Base-by-base conservation (phyloP, 495 filamentous ascomycete genomes). In the Haplographium delicatum region DNA sequence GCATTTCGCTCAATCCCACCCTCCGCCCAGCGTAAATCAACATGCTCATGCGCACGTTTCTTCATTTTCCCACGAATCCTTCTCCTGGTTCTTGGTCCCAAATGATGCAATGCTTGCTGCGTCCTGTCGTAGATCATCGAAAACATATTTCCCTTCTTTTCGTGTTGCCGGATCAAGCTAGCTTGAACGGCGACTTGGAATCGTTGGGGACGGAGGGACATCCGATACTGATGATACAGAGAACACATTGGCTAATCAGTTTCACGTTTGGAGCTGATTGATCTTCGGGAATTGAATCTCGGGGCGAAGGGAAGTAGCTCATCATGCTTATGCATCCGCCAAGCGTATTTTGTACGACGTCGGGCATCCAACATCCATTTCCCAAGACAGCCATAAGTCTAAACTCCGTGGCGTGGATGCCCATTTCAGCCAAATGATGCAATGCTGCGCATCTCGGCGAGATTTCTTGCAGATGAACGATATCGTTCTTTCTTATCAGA, bases 101-200 rank as follows among this genome's bases (percentile, higher is more conserved):
- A 6, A 20, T 46, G 15, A 16, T 46, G 4, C 24, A 28, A 28
- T 31, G 27, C 16, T 11, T 46, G 30, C 25, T 34, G 18, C 5
- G 15, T 18, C 26, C 26, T 23, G 44, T 23, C 30, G 44, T 37
- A 4, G 44, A 47, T 47, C 44, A 19, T 37, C 35, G 7, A 39
- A 39, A 39, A 16, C n/a, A 35, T 11, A 4, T 4, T n/a, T 35
- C 35, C 15, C 16, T 39, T 4, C 16, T 22, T 19, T 19, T 6
- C 18, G 35, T 6, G 4, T 39, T 19, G n/a, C 35, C 35, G 4
- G 4, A 39, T 9, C 6, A 39, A 22, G 3, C 18, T 4, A 10
- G 7, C n/a, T 5, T 19, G 18, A 8, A 5, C 35, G 22, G 16
- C 15, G n/a, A 19, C 18, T n/a, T 38, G 35, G 15, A 38, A 19